Evolutionary conservation across 768 basidiomycete species (phyloP).

Genomic region (Mrakia frigida): DNA sequence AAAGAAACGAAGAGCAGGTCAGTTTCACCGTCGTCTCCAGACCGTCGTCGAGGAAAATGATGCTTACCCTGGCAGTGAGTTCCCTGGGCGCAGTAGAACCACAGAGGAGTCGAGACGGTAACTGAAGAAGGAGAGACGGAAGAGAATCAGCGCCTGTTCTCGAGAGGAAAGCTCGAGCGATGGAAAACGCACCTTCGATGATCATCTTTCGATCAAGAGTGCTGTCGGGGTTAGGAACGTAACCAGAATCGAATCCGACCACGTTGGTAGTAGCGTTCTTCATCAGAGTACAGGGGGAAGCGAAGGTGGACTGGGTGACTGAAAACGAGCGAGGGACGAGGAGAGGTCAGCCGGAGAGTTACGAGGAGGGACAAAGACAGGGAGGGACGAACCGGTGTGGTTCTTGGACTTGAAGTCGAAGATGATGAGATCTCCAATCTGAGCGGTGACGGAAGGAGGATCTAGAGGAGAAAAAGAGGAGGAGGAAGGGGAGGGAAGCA

Average conservation of each 20-base stretch:
- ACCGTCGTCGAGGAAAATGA: neutral
- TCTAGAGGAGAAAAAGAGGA: neutral
- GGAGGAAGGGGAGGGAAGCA: neutral
- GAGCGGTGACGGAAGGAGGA: neutral
- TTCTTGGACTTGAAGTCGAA: slow-evolving; percentile 4
- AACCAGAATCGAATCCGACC: neutral
- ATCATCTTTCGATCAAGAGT: neutral
- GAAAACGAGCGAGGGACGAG: neutral
- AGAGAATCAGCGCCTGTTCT: neutral
- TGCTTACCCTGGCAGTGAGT: neutral
- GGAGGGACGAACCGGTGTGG: neutral
- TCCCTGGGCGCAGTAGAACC: neutral
- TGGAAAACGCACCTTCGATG: neutral
- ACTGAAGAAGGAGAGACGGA: neutral
- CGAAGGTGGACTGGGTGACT: slow-evolving; percentile 2
- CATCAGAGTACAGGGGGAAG: neutral
- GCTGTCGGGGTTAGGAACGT: neutral
- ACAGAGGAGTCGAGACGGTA: neutral
- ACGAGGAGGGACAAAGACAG: neutral
- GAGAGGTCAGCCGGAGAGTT: neutral
- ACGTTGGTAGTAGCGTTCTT: neutral
- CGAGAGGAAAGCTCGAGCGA: neutral
- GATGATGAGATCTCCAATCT: slow-evolving; percentile 9
- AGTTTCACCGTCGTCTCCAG: too few species aligned
- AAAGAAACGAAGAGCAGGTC: too few species aligned